These are phyloP conservation scores for Tuber brumale DNA, from an alignment of 495 filamentous ascomycete species.

Conservation along the genomic window DNA sequence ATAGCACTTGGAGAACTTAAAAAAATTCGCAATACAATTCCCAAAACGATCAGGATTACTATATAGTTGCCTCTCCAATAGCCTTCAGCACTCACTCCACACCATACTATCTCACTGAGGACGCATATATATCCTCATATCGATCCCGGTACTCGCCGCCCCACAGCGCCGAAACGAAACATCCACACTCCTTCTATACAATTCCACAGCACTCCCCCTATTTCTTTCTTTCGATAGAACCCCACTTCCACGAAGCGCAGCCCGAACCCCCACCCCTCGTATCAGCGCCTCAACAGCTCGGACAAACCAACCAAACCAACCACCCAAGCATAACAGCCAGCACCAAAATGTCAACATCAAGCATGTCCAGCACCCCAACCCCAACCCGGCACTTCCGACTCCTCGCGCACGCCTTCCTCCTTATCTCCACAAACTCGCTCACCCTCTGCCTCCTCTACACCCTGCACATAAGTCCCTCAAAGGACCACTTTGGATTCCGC, in stretches of 20 bases:
- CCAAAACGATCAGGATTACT: neutral
- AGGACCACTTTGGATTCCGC: neutral
- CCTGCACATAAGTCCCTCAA: constrained; percentile 1
- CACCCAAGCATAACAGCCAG: neutral
- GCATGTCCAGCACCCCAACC: neutral
- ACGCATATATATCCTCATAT: neutral
- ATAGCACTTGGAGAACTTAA: neutral
- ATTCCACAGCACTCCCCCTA: neutral
- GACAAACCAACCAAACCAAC: neutral
- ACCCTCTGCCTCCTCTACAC: constrained; percentile 7
- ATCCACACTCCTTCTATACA: neutral
- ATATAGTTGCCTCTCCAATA: neutral
- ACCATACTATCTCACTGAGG: neutral
- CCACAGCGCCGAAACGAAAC: neutral
- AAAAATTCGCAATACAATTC: neutral
- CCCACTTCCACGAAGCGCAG: neutral
- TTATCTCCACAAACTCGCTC: constrained; percentile 11
- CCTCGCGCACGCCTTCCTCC: constrained; percentile 1
- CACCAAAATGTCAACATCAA: constrained; percentile 2
- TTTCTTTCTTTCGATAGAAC: neutral
- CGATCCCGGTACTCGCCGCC: neutral
- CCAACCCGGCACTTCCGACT: neutral
- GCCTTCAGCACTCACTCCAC: neutral
- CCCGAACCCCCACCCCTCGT: neutral
- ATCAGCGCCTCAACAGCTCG: neutral